A percentile compares a stretch with the other conserved stretches of the same genome.
These are phyloP conservation scores for Panicum miliaceum DNA, from an alignment of 176 grass and related monocot genomes.

Conservation along the genomic window DNA sequence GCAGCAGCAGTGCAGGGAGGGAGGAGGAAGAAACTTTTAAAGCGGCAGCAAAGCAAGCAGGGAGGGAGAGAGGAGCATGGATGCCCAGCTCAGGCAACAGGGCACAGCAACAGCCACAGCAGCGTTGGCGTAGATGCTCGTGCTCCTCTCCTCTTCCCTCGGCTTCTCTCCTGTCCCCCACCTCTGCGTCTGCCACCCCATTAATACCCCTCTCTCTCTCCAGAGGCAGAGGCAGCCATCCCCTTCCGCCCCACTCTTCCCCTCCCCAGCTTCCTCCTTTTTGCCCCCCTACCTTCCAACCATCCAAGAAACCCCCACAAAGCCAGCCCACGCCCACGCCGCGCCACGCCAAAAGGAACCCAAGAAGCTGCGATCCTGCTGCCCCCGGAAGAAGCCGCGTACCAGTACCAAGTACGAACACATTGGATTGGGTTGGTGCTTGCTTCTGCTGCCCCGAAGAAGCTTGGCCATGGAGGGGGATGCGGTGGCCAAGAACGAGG, in stretches of 20 bases:
- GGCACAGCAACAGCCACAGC: not conserved
- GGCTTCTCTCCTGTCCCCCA: constrained; percentile 20
- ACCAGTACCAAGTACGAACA: constrained; percentile 15
- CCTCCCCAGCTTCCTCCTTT: constrained; percentile 44
- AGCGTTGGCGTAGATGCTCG: constrained; percentile 2
- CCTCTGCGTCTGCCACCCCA: constrained; percentile 22
- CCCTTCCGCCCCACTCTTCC: constrained; percentile 15
- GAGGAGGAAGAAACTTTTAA: constrained; percentile 53
- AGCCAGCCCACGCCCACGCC: not conserved
- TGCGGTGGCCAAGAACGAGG: constrained; percentile 48
- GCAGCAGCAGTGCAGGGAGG: constrained; percentile 52
- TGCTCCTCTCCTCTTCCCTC: not conserved
- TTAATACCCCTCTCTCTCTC: constrained; percentile 40
- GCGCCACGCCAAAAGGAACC: not conserved
- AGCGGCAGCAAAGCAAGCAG: constrained; percentile 23
- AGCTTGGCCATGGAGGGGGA: constrained; percentile 40
- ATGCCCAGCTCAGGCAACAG: not conserved
- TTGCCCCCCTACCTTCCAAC: constrained; percentile 63
- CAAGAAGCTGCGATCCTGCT: constrained; percentile 44
- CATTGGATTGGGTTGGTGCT: constrained; percentile 13
- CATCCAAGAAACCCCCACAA: constrained; percentile 44
- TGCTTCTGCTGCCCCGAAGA: not conserved
- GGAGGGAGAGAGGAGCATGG: not conserved
- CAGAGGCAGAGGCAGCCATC: constrained; percentile 1
- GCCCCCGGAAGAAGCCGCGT: constrained; percentile 33